A percentile compares a stretch with the other conserved stretches of the same genome.
These are phyloP conservation scores for Besnoitia besnoiti DNA, from an alignment of 169 alveolate species.

Conservation along the genomic window DNA sequence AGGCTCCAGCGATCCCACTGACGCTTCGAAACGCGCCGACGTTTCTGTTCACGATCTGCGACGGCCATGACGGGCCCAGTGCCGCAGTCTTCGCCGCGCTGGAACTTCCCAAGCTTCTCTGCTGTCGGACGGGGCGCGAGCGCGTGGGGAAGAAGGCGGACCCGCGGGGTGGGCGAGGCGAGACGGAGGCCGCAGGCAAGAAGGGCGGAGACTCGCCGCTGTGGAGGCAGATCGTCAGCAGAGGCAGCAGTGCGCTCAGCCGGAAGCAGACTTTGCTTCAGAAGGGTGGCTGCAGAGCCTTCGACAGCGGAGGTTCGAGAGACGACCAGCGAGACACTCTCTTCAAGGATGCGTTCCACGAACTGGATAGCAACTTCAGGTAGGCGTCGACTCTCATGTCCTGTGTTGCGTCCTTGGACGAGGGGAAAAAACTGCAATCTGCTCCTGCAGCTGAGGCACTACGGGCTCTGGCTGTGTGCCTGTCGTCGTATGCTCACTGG, in stretches of 20 bases:
- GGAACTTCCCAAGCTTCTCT: conserved; percentile 30
- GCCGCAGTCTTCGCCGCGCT: conserved; percentile 42
- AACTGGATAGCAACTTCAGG: not conserved
- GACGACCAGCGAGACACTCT: not conserved
- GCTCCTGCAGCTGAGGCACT: too few relatives aligned
- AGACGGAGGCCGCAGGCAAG: not conserved
- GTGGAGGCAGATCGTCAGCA: too few relatives aligned
- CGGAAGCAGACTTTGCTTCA: too few relatives aligned
- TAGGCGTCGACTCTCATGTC: not conserved
- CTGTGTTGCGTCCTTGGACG: not conserved
- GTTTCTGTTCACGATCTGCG: conserved; percentile 23
- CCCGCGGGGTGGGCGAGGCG: not conserved
- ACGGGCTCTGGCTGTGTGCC: too few relatives aligned
- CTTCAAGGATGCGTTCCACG: conserved; percentile 4
- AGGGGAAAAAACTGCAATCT: too few relatives aligned
- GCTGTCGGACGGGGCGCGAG: not conserved
- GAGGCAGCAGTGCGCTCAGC: too few relatives aligned
- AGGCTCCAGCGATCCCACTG: not conserved
- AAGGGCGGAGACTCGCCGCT: too few relatives aligned
- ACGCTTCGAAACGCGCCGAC: not conserved
- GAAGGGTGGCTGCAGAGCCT: too few relatives aligned
- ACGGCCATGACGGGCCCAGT: conserved; percentile 36
- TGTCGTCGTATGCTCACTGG: too few relatives aligned
- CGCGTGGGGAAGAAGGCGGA: not conserved
- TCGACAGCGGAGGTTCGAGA: not conserved